phyloP scores from a whole-genome alignment of 345 rosid species.

The Anacardium occidentale region DNA sequence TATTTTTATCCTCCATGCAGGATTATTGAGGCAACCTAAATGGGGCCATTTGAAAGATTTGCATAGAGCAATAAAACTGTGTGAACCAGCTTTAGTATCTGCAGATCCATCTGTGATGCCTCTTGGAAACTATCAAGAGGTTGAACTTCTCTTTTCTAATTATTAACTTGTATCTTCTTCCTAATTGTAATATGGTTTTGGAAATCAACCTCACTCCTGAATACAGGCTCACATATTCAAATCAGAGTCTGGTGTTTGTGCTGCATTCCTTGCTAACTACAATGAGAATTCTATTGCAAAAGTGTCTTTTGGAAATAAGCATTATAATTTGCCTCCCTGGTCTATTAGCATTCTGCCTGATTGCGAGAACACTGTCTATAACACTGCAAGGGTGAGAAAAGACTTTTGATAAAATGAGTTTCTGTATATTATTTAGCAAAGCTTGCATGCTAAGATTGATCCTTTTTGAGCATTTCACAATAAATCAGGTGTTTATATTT shows the following conservation, averaged over 20 bases:
- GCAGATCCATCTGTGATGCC: conserved; percentile 59
- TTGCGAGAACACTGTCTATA: conserved; percentile 95
- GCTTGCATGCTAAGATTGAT: not conserved
- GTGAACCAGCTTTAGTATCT: conserved; percentile 83
- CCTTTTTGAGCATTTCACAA: conserved; percentile 8
- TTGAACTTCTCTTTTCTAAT: conserved; percentile 17
- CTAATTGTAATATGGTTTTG: not conserved
- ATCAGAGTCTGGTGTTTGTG: too few species aligned
- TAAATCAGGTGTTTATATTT: conserved; percentile 1
- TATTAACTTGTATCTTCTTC: not conserved
- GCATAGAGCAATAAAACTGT: conserved; percentile 87
- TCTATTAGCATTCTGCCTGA: conserved; percentile 94
- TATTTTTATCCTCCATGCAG: conserved; percentile 35
- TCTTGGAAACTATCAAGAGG: conserved; percentile 95
- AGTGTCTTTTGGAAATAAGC: conserved; percentile 54
- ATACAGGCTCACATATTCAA: not conserved
- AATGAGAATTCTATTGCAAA: conserved; percentile 50
- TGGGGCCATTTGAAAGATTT: conserved; percentile 99
- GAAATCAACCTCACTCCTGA: not conserved
- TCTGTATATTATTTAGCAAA: not conserved
- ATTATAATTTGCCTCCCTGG: conserved; percentile 78
- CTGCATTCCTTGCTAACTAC: too few species aligned
- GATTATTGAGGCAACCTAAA: conserved; percentile 88
- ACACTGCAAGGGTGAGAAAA: conserved; percentile 88
- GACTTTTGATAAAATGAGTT: not conserved